Evolutionary conservation across 2,329 filamentous ascomycete species (phyloP).

Genomic region (Geosmithia morbida): DNA sequence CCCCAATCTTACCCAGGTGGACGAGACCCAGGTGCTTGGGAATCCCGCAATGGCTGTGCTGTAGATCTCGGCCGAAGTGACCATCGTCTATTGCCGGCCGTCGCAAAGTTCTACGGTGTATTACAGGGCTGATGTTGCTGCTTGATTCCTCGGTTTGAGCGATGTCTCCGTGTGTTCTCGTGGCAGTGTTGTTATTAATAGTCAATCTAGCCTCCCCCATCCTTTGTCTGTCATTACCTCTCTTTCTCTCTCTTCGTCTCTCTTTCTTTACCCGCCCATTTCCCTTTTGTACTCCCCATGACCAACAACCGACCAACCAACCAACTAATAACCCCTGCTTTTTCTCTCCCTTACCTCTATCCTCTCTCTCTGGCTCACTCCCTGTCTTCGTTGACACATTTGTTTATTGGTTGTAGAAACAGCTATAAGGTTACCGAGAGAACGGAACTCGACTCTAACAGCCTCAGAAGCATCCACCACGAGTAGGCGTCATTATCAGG

Average conservation of each 20-base stretch:
- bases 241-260: background rate
- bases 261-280: background rate
- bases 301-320: background rate
- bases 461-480: background rate
- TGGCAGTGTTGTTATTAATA: background rate
- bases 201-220: background rate
- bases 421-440: background rate
- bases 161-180: background rate
- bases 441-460: background rate
- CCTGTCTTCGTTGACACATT: background rate
- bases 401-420: too few species aligned
- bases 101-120: background rate
- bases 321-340: background rate
- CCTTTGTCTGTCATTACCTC: background rate
- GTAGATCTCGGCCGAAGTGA: background rate
- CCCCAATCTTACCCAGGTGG: background rate
- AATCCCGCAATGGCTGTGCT: background rate
- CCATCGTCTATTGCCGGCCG: too few species aligned
- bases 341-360: background rate
- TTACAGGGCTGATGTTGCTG: background rate
- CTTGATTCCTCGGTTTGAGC: background rate
- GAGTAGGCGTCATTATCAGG: background rate
- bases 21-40: background rate
- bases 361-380: background rate
- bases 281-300: background rate